A percentile compares a stretch with the other conserved stretches of the same genome.
Evolutionary conservation across 345 rosid species (phyloP).

Genomic region (Rhizophora apiculata): DNA sequence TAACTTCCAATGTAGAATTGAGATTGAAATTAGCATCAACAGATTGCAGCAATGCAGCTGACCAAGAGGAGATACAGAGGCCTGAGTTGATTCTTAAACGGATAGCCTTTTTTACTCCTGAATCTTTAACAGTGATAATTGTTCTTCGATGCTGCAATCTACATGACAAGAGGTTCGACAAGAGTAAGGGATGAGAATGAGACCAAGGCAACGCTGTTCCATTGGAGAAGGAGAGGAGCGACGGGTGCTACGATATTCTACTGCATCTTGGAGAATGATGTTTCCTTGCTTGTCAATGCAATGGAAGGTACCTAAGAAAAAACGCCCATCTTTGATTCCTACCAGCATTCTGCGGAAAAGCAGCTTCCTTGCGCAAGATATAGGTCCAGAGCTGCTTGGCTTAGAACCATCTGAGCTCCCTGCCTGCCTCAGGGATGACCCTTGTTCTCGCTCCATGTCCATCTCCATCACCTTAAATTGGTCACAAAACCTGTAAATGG

Average conservation of each 20-base stretch:
- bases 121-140: slow-evolving; percentile 27
- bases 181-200: slow-evolving; percentile 68
- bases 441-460: slow-evolving; percentile 6
- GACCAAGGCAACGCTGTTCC: slow-evolving; percentile 86
- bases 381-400: slow-evolving; percentile 31
- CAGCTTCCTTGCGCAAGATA: slow-evolving; percentile 48
- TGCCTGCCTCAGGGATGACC: not conserved
- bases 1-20: too few relatives aligned
- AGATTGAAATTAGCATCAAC: too few relatives aligned
- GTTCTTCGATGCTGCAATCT: slow-evolving; percentile 40
- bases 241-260: slow-evolving; percentile 78
- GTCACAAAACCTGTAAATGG: not conserved
- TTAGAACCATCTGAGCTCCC: slow-evolving; percentile 29
- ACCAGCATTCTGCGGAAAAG: slow-evolving; percentile 71
- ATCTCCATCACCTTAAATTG: slow-evolving; percentile 5
- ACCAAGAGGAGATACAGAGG: not conserved
- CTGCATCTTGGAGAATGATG: slow-evolving; percentile 76
- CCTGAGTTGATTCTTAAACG: not conserved
- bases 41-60: too few relatives aligned
- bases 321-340: slow-evolving; percentile 83
- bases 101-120: slow-evolving; percentile 19
- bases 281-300: slow-evolving; percentile 94
- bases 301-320: slow-evolving; percentile 85
- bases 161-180: slow-evolving; percentile 68
- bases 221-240: slow-evolving; percentile 76